Conservation (phyloP, 192 early-diverging fungal genomes). For the Jimgerdemannia flammicorona region DNA sequence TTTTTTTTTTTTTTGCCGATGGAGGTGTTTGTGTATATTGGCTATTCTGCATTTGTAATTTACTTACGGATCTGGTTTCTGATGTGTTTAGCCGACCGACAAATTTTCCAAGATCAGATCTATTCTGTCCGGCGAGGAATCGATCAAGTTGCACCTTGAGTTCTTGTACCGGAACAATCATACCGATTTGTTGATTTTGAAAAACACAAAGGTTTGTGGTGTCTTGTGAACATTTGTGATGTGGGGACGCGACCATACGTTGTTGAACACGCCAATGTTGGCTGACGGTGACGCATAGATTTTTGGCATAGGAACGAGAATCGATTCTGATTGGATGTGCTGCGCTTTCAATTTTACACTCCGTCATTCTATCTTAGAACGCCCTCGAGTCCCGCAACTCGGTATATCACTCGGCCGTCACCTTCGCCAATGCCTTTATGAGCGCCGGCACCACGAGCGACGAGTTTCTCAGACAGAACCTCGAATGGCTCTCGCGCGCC, state of each 20-base stretch:
- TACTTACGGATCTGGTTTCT: too few species aligned
- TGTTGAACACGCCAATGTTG: too few species aligned
- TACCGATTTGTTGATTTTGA: slow-evolving; percentile 93
- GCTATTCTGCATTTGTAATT: too few species aligned
- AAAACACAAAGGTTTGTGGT: slow-evolving; percentile 76
- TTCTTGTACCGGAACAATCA: slow-evolving; percentile 96
- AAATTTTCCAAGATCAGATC: slow-evolving; percentile 59
- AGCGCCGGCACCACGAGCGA: slow-evolving; percentile 97
- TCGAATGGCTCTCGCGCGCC: slow-evolving; percentile 96
- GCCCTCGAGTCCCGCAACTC: slow-evolving; percentile 88
- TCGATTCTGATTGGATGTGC: too few species aligned
- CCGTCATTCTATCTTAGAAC: slow-evolving; percentile 42
- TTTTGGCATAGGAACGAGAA: too few species aligned
- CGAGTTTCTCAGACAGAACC: slow-evolving; percentile 93
- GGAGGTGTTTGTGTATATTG: too few species aligned
- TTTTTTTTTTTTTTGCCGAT: too few species aligned
- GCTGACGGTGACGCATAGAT: too few species aligned
- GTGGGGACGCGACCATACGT: too few species aligned
- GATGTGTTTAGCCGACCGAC: slow-evolving; percentile 8
- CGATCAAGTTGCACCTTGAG: slow-evolving; percentile 91
- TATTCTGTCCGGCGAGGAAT: slow-evolving; percentile 87
- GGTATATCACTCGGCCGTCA: slow-evolving; percentile 91
- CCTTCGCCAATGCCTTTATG: slow-evolving; percentile 98
- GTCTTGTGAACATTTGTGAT: not conserved
- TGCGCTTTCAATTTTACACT: not conserved